Conservation (phyloP, 2,329 filamentous ascomycete genomes). For the Colletotrichum sp. region DNA sequence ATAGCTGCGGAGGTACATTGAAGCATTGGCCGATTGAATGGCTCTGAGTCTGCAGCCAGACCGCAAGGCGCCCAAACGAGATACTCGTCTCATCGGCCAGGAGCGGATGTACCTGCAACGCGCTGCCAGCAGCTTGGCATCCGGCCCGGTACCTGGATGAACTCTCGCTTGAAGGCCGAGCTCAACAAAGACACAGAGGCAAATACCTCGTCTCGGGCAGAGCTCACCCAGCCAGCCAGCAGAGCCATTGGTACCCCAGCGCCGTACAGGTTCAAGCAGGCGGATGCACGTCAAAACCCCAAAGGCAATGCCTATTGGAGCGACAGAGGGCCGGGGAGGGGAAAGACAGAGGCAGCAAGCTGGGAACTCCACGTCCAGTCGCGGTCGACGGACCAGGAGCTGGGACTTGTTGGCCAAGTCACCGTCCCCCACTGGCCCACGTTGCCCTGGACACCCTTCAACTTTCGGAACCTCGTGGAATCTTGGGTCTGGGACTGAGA, state of each 20-base stretch:
- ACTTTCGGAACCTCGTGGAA: slow-evolving; percentile 14
- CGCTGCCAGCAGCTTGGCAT: background rate
- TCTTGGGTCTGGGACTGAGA: slow-evolving; percentile 7
- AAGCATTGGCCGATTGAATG: background rate
- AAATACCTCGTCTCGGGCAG: background rate
- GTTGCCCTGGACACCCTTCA: slow-evolving; percentile 12
- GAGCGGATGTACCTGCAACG: background rate
- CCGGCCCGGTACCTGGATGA: slow-evolving; percentile 2
- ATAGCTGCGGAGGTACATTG: background rate
- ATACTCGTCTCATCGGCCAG: background rate
- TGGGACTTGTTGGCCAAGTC: background rate
- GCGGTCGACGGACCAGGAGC: background rate
- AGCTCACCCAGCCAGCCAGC: background rate
- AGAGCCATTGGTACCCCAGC: slow-evolving; percentile 4
- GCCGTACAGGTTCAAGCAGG: background rate
- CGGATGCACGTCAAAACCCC: slow-evolving; percentile 14
- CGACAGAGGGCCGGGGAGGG: background rate
- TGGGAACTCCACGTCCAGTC: background rate
- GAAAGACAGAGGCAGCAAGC: slow-evolving; percentile 1
- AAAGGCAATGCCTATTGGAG: slow-evolving; percentile 10
- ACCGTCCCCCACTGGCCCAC: slow-evolving; percentile 20
- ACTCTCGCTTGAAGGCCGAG: background rate
- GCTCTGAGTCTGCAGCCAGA: background rate
- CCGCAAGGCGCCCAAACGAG: background rate
- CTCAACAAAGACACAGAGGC: background rate